A percentile compares a stretch with the other conserved stretches of the same genome.
Conservation (phyloP, 441 rosid species). For the Brassica hybrid region DNA sequence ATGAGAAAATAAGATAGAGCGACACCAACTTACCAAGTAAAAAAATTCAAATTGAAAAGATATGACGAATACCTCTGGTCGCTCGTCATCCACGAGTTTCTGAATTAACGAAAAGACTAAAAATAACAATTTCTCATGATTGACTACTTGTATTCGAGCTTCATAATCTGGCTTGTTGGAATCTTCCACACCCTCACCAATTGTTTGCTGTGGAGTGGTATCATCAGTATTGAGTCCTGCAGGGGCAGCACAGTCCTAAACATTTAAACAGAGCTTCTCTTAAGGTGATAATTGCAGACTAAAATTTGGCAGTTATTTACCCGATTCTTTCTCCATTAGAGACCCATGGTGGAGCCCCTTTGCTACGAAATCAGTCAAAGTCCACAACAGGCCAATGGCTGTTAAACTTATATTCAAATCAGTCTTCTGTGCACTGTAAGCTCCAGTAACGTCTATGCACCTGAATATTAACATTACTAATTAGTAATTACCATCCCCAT, state of each 20-base stretch:
- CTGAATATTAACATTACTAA: conserved; percentile 57
- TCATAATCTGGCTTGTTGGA: conserved; percentile 48
- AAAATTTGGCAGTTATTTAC: conserved; percentile 46
- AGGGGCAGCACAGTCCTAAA: conserved; percentile 26
- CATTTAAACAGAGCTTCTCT: conserved; percentile 15
- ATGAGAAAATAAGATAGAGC: conserved; percentile 14
- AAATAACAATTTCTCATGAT: conserved; percentile 76
- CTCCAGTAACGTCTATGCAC: conserved; percentile 98
- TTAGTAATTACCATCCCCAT: conserved; percentile 23
- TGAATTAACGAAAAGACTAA: conserved; percentile 92
- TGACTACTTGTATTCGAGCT: conserved; percentile 48
- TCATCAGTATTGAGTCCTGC: conserved; percentile 48
- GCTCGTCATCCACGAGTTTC: conserved; percentile 94
- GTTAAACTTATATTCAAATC: conserved; percentile 97
- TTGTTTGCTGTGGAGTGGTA: conserved; percentile 48
- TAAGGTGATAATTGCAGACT: conserved; percentile 23
- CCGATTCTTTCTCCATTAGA: conserved; percentile 62
- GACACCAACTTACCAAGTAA: conserved; percentile 18
- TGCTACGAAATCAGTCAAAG: conserved; percentile 88
- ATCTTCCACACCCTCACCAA: conserved; percentile 54
- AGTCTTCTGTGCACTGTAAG: conserved; percentile 92
- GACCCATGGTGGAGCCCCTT: conserved; percentile 64
- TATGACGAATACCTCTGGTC: conserved; percentile 83
- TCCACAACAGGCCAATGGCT: conserved; percentile 96
- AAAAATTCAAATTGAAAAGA: conserved; percentile 12